Conservation (phyloP, 2,329 filamentous ascomycete species). For the Colletotrichum destructivum region DNA sequence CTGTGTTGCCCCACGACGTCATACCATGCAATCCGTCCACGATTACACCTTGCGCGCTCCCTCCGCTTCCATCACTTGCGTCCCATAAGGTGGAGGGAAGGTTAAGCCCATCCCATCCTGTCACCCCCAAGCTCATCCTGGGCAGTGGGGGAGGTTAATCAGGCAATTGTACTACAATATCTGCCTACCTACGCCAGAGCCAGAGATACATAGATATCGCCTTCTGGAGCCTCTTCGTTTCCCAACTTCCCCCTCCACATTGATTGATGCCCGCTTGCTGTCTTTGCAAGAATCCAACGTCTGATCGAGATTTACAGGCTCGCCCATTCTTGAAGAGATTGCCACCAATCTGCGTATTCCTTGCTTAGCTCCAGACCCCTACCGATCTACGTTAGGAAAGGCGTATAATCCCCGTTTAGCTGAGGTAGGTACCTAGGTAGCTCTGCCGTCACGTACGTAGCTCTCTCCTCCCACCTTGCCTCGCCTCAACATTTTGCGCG, state of each 20-base stretch:
- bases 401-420: constrained; percentile 29
- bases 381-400: constrained; percentile 40
- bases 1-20: constrained; percentile 41
- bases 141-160: constrained; percentile 21
- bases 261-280: not conserved
- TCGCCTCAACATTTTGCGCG: constrained; percentile 36
- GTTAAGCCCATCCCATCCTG: not conserved
- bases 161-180: constrained; percentile 4
- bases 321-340: constrained; percentile 38
- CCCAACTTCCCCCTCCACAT: constrained; percentile 13
- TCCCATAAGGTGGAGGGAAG: constrained; percentile 14
- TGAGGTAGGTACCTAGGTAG: constrained; percentile 21
- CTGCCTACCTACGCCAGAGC: not conserved
- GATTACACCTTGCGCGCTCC: constrained; percentile 32
- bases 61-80: constrained; percentile 9
- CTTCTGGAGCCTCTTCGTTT: not conserved
- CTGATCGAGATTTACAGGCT: constrained; percentile 29
- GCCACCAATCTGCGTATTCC: constrained; percentile 40
- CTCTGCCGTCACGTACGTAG: constrained; percentile 22
- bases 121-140: constrained; percentile 28
- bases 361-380: constrained; percentile 40
- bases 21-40: constrained; percentile 30
- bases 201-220: not conserved
- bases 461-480: constrained; percentile 15
- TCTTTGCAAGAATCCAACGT: constrained; percentile 19